phyloP scores from a whole-genome alignment of 495 filamentous ascomycete genomes.

The Tuber indicum region DNA sequence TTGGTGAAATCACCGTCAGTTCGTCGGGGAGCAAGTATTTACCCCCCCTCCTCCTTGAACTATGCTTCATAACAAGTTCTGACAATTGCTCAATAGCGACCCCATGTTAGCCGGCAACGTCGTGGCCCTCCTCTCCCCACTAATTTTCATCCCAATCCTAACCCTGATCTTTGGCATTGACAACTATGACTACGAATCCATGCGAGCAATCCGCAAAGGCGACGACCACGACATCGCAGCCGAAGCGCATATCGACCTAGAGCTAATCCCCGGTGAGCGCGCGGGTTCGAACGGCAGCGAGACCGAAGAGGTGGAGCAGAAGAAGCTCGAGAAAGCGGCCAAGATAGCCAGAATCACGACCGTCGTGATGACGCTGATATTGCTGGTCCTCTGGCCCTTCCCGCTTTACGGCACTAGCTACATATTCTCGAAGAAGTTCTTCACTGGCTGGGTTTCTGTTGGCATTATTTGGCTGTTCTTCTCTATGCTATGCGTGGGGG shows the following conservation, averaged over 20 bases:
- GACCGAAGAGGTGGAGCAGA: conserved; percentile 56
- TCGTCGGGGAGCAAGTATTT: conserved; percentile 64
- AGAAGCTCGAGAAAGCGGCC: conserved; percentile 63
- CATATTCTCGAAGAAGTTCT: conserved; percentile 84
- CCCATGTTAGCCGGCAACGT: conserved; percentile 78
- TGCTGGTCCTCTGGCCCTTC: conserved; percentile 90
- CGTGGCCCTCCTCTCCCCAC: conserved; percentile 70
- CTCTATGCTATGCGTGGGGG: conserved; percentile 61
- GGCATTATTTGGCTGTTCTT: conserved; percentile 85
- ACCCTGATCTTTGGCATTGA: conserved; percentile 67
- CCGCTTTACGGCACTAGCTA: conserved; percentile 85
- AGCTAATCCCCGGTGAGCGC: conserved; percentile 57
- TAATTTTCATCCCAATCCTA: conserved; percentile 71
- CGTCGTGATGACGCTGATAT: conserved; percentile 62
- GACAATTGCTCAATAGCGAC: conserved; percentile 52
- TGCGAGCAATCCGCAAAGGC: conserved; percentile 74
- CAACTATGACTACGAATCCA: conserved; percentile 84
- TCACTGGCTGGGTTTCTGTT: conserved; percentile 83
- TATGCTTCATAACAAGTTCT: conserved; percentile 33
- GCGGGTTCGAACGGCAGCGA: conserved; percentile 38
- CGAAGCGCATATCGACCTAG: conserved; percentile 63
- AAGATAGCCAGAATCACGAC: conserved; percentile 75
- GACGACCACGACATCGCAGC: conserved; percentile 73
- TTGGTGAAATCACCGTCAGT: conserved; percentile 62
- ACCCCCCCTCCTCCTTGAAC: background rate